phyloP scores from a whole-genome alignment of 139 green algal species.

The Chlamydomonas sphaeroides region DNA sequence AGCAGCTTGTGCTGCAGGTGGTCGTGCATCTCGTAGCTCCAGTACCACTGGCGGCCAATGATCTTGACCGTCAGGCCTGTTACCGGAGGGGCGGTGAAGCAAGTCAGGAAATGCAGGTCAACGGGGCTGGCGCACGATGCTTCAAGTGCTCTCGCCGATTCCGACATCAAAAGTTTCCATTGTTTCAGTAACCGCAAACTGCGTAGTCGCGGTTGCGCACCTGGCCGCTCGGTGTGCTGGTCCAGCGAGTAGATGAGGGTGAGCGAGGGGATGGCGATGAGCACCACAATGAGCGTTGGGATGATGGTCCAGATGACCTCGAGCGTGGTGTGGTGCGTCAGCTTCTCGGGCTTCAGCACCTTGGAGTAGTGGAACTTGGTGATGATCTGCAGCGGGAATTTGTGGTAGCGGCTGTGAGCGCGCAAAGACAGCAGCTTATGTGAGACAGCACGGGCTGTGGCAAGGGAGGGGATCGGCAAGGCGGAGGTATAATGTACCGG shows the following conservation, averaged over 20 bases:
- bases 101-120: no score
- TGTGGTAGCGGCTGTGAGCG: no score
- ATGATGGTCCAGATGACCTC: slow-evolving; percentile 68
- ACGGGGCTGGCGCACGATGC: no score
- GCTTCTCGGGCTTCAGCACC: slow-evolving; percentile 56
- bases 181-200: no score
- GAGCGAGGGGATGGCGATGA: slow-evolving; percentile 58
- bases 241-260: slow-evolving; percentile 68
- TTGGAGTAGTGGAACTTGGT: slow-evolving; percentile 64
- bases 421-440: no score
- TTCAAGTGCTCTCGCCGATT: no score
- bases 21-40: slow-evolving; percentile 68
- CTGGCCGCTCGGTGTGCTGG: slow-evolving; percentile 58
- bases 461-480: no score
- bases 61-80: slow-evolving; percentile 65
- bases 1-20: slow-evolving; percentile 70
- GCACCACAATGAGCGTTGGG: slow-evolving; percentile 57
- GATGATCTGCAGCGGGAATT: no score
- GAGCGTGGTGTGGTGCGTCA: slow-evolving; percentile 60
- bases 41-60: slow-evolving; percentile 68
- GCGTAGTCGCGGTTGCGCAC: slow-evolving; percentile 32
- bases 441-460: no score
- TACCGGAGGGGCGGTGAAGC: no score
- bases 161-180: no score
- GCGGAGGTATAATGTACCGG: no score